A percentile compares a stretch with the other conserved stretches of the same genome.
Evolutionary conservation across 2,329 filamentous ascomycete genomes (phyloP).

Genomic region (Xylariaceae sp.): DNA sequence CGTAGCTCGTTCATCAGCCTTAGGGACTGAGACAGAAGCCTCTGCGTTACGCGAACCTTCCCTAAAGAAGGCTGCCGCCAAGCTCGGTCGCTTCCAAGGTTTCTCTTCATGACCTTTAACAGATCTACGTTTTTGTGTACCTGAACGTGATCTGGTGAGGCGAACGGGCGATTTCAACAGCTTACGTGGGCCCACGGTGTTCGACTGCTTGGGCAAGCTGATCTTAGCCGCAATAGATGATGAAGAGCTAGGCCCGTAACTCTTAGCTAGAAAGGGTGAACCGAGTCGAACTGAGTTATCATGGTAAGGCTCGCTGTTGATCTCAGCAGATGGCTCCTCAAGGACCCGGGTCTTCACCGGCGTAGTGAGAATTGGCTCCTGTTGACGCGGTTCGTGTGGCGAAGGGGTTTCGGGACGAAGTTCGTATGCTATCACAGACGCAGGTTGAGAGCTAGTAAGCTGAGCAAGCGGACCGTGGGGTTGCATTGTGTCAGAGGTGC

Average conservation of each 20-base stretch:
- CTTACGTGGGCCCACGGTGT: constrained; percentile 58
- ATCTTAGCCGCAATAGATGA: constrained; percentile 52
- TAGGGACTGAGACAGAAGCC: not conserved
- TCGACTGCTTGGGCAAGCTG: constrained; percentile 50
- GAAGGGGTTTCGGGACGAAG: constrained; percentile 7
- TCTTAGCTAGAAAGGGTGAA: constrained; percentile 63
- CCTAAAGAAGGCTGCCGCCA: constrained; percentile 60
- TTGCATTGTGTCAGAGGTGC: constrained; percentile 71
- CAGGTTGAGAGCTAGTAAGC: constrained; percentile 54
- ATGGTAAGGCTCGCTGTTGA: not conserved
- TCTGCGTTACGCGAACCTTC: constrained; percentile 31
- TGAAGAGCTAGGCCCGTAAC: constrained; percentile 68
- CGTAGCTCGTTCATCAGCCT: not conserved
- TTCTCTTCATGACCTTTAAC: constrained; percentile 53
- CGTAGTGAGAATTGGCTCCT: not conserved
- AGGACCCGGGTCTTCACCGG: not conserved
- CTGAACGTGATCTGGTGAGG: constrained; percentile 57
- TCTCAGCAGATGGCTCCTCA: constrained; percentile 7
- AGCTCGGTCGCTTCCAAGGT: constrained; percentile 61
- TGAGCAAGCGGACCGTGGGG: constrained; percentile 66
- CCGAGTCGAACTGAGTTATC: constrained; percentile 49
- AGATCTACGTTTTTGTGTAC: constrained; percentile 62
- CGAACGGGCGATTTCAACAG: constrained; percentile 61
- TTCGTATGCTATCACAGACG: constrained; percentile 37
- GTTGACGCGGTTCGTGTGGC: constrained; percentile 1